Conservation (phyloP, 2,329 filamentous ascomycete genomes). For the Aspergillus nomiae region DNA sequence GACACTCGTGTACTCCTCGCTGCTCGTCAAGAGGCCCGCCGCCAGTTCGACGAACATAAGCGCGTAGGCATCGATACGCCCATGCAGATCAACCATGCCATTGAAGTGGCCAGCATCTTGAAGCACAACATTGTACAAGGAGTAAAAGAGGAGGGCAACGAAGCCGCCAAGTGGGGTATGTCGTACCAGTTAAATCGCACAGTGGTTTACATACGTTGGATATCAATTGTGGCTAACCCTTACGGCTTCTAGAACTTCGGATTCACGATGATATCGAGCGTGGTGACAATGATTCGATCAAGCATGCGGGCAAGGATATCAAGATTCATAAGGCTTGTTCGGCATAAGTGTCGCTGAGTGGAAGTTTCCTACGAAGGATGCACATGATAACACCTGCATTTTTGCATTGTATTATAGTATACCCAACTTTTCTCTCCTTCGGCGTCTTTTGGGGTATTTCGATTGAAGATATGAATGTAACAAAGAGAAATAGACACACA, state of each 20-base stretch:
- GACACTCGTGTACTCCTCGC: constrained; percentile 69
- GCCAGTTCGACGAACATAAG: constrained; percentile 70
- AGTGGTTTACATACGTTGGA: neutral
- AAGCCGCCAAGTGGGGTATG: constrained; percentile 41
- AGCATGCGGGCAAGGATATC: constrained; percentile 52
- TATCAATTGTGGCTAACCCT: constrained; percentile 8
- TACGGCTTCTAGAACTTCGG: constrained; percentile 63
- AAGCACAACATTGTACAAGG: constrained; percentile 89
- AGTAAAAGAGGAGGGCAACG: constrained; percentile 40
- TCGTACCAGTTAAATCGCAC: neutral
- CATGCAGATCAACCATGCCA: constrained; percentile 73
- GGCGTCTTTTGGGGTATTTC: constrained; percentile 37
- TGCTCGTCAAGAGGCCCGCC: constrained; percentile 71
- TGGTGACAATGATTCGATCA: constrained; percentile 90
- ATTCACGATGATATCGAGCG: constrained; percentile 92
- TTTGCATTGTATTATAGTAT: constrained; percentile 41
- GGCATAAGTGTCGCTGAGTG: constrained; percentile 21
- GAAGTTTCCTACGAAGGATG: neutral
- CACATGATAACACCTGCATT: constrained; percentile 10
- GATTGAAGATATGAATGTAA: constrained; percentile 27
- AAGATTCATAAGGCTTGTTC: constrained; percentile 48
- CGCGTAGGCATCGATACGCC: constrained; percentile 60
- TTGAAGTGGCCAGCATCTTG: constrained; percentile 79
- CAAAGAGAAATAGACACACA: constrained; percentile 26
- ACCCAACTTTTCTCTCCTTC: constrained; percentile 36